Evolutionary conservation across 106 monocot genomes (phyloP).

Genomic region (Xerophyta viscosa): DNA sequence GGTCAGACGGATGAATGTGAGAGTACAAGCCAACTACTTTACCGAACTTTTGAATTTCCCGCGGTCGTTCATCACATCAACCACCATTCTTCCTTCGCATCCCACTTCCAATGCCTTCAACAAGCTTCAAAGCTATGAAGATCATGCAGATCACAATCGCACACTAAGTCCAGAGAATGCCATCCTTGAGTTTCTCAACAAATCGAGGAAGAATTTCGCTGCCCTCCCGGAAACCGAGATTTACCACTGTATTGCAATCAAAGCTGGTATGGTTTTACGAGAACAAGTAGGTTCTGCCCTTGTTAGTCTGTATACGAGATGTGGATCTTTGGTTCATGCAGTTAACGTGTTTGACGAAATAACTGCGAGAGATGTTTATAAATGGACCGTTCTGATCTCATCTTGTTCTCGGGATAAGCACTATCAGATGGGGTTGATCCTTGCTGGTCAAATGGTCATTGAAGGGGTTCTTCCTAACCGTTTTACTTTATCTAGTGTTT

Average conservation of each 20-base stretch:
- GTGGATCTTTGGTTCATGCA: constrained; percentile 21
- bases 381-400: constrained; percentile 52
- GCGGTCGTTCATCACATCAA: too few species aligned
- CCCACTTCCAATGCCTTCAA: too few species aligned
- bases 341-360: constrained; percentile 56
- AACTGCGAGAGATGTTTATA: constrained; percentile 13
- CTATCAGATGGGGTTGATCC: constrained; percentile 17
- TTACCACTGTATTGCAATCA: constrained; percentile 36
- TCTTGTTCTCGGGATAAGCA: constrained; percentile 21
- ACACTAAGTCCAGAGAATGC: too few species aligned
- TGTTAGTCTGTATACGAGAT: constrained; percentile 22
- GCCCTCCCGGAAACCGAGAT: constrained; percentile 3
- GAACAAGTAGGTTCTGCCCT: constrained; percentile 19
- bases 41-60: too few species aligned
- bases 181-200: too few species aligned
- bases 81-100: too few species aligned
- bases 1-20: too few species aligned
- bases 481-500: constrained; percentile 45
- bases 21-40: too few species aligned
- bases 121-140: too few species aligned
- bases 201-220: neutral
- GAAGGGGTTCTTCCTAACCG: constrained; percentile 31
- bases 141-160: too few species aligned
- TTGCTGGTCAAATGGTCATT: constrained; percentile 32
- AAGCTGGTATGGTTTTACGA: constrained; percentile 13